Base-by-base conservation (phyloP, 1,139 yeast genomes). In the Sporopachydermia cereana region DNA sequence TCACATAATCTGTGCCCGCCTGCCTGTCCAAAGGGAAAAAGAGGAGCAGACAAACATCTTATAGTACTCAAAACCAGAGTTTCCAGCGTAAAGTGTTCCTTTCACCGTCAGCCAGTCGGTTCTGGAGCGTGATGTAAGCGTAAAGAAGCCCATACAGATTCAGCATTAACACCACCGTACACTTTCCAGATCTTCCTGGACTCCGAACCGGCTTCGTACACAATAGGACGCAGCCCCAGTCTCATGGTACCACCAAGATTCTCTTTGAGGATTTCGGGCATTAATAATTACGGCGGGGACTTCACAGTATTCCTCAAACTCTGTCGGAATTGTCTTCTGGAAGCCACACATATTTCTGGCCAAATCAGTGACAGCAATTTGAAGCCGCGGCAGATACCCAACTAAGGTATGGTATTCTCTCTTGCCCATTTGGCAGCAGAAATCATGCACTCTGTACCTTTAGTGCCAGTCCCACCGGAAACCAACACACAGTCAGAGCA, bases 191-290 rank as follows among this genome's bases (percentile, higher is more conserved):
- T 76, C 52, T 71, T 74, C 46, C 91, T 77, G 77, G 79, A 72
- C 54, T 83, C 80, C 42, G 85, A 66, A 52, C 71, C 79, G 14
- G 69, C 68, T 58, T 79, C 82, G 72, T 93, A 93, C 55, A 74
- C 76, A 43, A 97, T 86, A 54, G 89, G 78, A 65, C 96, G 86
- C 53, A 86, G 73, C 57, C 99, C 99, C 56, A 93, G 76, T 71
- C 99, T 81, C 99, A 93, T 93, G 47, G 97, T 91, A 56, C 99
- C 99, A 52, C 99, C 99, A 69, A 93, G 76, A 62, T 86, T 88
- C 53, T 84, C 79, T 70, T 88, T 93, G 66, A 88, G 95, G 51
- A 91, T 89, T 65, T 93, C 98, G 43, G 99, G 98, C 98, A 93
- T 93, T 71, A 85, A 91, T n/a, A 45, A 93, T 88, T 51, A 93